Base-by-base conservation (phyloP, 345 rosid species). In the Aquilaria malaccensis region DNA sequence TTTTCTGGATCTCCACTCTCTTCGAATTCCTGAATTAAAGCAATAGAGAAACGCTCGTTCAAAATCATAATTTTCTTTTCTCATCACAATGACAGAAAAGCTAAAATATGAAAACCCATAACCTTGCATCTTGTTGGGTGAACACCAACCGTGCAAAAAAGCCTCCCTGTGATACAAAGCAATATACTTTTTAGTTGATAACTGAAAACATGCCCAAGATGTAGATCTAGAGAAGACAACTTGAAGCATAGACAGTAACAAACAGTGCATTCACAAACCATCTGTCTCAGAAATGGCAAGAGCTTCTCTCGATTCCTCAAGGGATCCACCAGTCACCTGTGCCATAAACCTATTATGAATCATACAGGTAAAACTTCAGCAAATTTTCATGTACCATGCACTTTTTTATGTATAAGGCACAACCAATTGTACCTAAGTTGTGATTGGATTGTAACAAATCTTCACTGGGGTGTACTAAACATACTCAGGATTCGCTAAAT, bases 101-200 rank as follows among this genome's bases (percentile, higher is more conserved):
- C 43, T 37, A 37, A 9, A 43, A 60, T 48, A 53, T n/a, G 63
- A 68, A 72, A 13, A 62, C 52, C 13, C 61, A 60, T 52, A 10
- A 86, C 98, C 84, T 71, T 86, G 82, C 99, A 90, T 73, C 97
- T 85, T n/a, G 97, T 94, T 2, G 96, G 99, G 75, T 94, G 99
- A 58, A 90, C 97, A 0, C 99, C 97, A 37, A 94, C 95, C 0
- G 99, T 90, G 56, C 97, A 90, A 52, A 85, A 94, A 58, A 90
- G 85, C 79, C 99, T 83, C 15, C 91, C 97, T 93, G 79, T 14
- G 61, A 50, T 55, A 71, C 61, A 65, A 32, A 61, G 47, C 13
- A 52, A 45, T 64, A 12, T 14, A 50, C 14, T 57, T 37, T 37
- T 37, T 37, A 1, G 22, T 37, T 37, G 5, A 37, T 4, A 37